Percentiles rank a stretch among this genome's conserved stretches.
Conservation (phyloP, 192 early-diverging fungal genomes). For the Gamsiella multidivaricata region DNA sequence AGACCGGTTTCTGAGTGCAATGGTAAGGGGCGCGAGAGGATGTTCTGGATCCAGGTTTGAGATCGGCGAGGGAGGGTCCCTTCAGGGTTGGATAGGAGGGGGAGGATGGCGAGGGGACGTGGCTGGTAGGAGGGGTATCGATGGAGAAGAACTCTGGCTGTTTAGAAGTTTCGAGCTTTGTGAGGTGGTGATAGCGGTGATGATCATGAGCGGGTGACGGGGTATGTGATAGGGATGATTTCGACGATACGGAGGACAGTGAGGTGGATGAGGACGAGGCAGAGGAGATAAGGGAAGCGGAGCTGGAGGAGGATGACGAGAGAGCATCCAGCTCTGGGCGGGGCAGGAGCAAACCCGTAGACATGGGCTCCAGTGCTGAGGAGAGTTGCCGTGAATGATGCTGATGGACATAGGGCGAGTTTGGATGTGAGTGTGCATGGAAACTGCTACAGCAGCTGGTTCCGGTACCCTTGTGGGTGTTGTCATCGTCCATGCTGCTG, state of each 20-base stretch:
- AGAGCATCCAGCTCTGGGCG: conserved; percentile 15
- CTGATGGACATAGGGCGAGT: conserved; percentile 11
- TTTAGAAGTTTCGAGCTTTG: conserved; percentile 19
- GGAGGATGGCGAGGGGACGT: conserved; percentile 36
- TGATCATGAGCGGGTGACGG: not conserved
- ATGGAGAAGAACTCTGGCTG: conserved; percentile 15
- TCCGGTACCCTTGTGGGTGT: not conserved
- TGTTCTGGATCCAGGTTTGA: not conserved
- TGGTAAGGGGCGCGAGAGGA: conserved; percentile 15
- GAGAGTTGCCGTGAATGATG: not conserved
- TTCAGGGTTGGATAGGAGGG: conserved; percentile 19
- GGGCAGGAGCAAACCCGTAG: conserved; percentile 11
- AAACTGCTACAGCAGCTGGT: not conserved
- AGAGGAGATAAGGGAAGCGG: conserved; percentile 14
- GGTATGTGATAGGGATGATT: not conserved
- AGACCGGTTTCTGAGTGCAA: conserved; percentile 20
- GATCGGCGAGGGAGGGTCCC: not conserved
- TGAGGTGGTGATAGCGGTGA: not conserved
- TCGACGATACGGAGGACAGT: conserved; percentile 27
- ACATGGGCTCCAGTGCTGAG: conserved; percentile 16
- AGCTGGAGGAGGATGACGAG: conserved; percentile 6
- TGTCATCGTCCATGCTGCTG: not conserved
- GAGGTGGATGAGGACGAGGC: conserved; percentile 35
- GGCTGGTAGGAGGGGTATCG: conserved; percentile 44
- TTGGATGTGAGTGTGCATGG: not conserved